Conservation (phyloP, 2,329 filamentous ascomycete genomes). For the Penicillium sp. region DNA sequence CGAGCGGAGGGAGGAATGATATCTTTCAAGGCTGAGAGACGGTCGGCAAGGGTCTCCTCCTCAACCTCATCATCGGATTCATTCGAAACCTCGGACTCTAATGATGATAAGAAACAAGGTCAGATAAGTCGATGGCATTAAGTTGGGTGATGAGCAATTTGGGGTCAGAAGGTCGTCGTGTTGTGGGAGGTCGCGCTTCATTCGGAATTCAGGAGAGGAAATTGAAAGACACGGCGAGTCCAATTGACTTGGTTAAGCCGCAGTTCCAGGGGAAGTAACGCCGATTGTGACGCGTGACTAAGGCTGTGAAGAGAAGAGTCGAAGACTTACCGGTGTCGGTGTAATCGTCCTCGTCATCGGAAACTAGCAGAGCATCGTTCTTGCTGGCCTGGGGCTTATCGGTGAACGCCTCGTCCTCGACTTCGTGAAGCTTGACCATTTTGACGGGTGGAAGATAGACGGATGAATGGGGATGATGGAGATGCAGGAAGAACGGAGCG, state of each 20-base stretch:
- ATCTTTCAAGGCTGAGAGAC: conserved; percentile 66
- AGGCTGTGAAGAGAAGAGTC: too few species aligned
- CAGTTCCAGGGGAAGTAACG: too few species aligned
- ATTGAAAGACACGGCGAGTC: conserved; percentile 4
- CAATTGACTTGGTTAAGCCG: too few species aligned
- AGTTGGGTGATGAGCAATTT: not conserved
- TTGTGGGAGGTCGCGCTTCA: too few species aligned
- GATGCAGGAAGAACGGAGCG: conserved; percentile 21
- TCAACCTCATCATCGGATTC: conserved; percentile 61
- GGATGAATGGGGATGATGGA: conserved; percentile 5
- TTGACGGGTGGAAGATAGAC: conserved; percentile 23
- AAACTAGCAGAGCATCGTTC: conserved; percentile 49
- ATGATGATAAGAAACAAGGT: not conserved
- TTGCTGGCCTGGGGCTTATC: conserved; percentile 58
- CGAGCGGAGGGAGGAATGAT: conserved; percentile 69
- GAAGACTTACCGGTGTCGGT: conserved; percentile 73
- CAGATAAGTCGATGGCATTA: conserved; percentile 6
- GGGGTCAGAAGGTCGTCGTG: too few species aligned
- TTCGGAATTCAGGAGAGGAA: too few species aligned
- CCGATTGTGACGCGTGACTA: too few species aligned
- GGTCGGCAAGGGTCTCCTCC: conserved; percentile 58
- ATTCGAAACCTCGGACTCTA: conserved; percentile 78
- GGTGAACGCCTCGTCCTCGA: conserved; percentile 91
- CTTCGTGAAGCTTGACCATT: conserved; percentile 96
- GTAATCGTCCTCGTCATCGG: conserved; percentile 67